Evolutionary conservation across 1,284 basidiomycete species (phyloP), one percentile per base, ranked within the genome.

Genomic region (Marasmius oreades): DNA sequence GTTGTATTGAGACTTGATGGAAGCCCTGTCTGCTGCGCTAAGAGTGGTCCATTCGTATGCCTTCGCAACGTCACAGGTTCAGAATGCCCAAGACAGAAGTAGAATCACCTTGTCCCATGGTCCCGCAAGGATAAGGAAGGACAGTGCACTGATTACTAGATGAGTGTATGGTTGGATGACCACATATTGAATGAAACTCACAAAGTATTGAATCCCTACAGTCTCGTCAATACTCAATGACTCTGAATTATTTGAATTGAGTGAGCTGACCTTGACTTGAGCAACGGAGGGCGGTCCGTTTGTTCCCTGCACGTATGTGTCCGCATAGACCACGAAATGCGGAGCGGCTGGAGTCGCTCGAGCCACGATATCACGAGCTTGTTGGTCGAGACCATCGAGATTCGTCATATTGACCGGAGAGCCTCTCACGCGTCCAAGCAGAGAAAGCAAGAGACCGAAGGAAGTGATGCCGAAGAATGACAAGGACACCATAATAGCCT

Each of bases 181-280:
- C 7, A 12, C 6, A 16, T 26, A 46, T 33, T 7, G 57, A 42
- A 55, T 20, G 31, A 23, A 24, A 63, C 73, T 62, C 54, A 78
- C 77, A 77, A 79, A 22, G 77, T 76, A 58, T 78, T 81, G 66
- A 69, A 80, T 0, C 79, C 77, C 75, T 77, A 33, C n/a, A 43
- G 5, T 42, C 6, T 37, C 44, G 46, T 26, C 3, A 48, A 20
- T 28, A 2, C 14, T 31, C 12, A 55, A 33, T 42, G 33, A 26
- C 20, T 18, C 20, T n/a, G 5, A 51, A 34, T 47, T n/a, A 14
- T 26, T n/a, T 14, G 2, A 58, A 20, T 20, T 22, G 6, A 44
- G 42, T n/a, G 10, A 64, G n/a, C 68, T 5, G 52, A 72, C 79
- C 56, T 66, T 43, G 45, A 81, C 65, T 0, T 70, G 55, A 33